phyloP scores from a whole-genome alignment of 306 rosid genomes.

The Rosa multiflora region DNA sequence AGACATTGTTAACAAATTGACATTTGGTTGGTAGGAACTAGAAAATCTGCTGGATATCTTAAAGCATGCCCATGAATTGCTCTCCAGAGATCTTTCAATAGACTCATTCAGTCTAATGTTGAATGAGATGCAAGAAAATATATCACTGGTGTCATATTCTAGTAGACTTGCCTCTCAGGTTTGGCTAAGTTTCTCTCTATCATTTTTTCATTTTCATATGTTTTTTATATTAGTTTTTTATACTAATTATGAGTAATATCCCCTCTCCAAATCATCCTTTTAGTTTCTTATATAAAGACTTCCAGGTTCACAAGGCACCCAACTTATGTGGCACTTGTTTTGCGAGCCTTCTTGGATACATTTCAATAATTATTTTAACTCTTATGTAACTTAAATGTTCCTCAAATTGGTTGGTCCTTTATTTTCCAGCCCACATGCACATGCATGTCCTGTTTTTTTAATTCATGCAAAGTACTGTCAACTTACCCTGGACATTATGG shows the following conservation, averaged over 20 bases:
- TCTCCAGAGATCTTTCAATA: constrained; percentile 74
- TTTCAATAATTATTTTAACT: not conserved
- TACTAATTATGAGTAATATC: constrained; percentile 15
- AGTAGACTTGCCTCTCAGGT: constrained; percentile 98
- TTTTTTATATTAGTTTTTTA: not conserved
- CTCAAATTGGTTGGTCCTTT: not conserved
- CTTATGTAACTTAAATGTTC: not conserved
- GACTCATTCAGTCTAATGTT: constrained; percentile 82
- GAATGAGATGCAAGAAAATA: constrained; percentile 98
- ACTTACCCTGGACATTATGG: not conserved
- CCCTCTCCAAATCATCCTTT: not conserved
- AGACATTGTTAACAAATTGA: constrained; percentile 22
- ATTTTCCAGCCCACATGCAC: not conserved
- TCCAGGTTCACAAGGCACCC: not conserved
- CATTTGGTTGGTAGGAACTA: constrained; percentile 66
- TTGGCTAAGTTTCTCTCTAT: constrained; percentile 21
- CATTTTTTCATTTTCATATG: not conserved
- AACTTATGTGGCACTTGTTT: not conserved
- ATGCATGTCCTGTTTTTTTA: not conserved
- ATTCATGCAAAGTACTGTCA: not conserved
- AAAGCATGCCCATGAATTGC: constrained; percentile 79
- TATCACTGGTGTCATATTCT: constrained; percentile 93
- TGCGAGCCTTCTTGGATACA: not conserved
- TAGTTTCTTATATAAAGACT: not conserved
- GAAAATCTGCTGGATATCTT: constrained; percentile 82